phyloP scores from a whole-genome alignment of 2,329 filamentous ascomycete genomes.

The Phaeosphaeriaceae sp. region DNA sequence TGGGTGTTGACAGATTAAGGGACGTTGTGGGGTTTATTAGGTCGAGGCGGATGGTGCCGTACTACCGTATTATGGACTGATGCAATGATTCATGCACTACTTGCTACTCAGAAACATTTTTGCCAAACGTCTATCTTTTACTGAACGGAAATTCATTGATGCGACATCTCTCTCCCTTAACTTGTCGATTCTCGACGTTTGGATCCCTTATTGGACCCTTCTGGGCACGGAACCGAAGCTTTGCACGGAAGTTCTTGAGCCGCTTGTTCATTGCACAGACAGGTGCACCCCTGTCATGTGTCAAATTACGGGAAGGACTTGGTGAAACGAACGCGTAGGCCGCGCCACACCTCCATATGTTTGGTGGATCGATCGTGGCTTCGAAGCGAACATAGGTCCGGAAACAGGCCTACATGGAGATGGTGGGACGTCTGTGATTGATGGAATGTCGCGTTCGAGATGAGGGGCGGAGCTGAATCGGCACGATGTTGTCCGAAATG shows the following conservation, averaged over 20 bases:
- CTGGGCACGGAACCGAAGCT: conserved; percentile 9
- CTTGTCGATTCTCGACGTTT: not conserved
- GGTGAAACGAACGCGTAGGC: conserved; percentile 26
- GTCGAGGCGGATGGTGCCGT: conserved; percentile 13
- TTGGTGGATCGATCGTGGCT: conserved; percentile 11
- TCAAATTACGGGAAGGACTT: conserved; percentile 18
- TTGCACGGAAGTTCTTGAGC: conserved; percentile 15
- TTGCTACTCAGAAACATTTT: too few relatives aligned
- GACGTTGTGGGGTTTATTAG: conserved; percentile 22
- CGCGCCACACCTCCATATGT: conserved; percentile 13
- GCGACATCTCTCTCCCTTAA: too few relatives aligned
- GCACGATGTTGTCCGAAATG: not conserved
- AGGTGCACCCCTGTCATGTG: conserved; percentile 9
- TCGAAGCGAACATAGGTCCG: not conserved
- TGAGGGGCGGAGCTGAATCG: not conserved
- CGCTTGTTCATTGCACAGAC: conserved; percentile 10
- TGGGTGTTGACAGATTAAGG: conserved; percentile 31
- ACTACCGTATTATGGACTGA: not conserved
- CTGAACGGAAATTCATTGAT: too few relatives aligned
- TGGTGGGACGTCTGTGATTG: conserved; percentile 18
- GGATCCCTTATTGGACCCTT: not conserved
- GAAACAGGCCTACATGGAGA: not conserved
- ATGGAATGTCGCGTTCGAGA: conserved; percentile 19
- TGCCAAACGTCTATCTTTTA: too few relatives aligned
- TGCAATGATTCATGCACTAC: not conserved